Percentiles rank a stretch among this genome's conserved stretches.
Conservation (phyloP, 768 basidiomycete species). For the Termitomyces sp. region DNA sequence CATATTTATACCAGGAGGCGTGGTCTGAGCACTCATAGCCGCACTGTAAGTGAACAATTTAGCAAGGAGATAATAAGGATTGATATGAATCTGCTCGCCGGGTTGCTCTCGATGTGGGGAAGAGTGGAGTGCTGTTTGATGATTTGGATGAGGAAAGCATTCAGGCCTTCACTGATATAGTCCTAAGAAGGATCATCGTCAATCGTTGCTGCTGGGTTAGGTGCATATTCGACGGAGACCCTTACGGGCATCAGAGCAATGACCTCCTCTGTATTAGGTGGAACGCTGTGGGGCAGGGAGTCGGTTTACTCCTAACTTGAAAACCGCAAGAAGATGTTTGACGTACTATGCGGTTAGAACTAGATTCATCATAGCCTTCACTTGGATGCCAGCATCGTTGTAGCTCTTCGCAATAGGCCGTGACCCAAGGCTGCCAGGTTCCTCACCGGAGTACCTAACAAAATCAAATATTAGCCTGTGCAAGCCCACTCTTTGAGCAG, state of each 20-base stretch:
- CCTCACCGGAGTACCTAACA: conserved; percentile 32
- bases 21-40: conserved; percentile 73
- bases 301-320: background rate
- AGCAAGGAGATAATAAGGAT: conserved; percentile 8
- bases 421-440: conserved; percentile 46
- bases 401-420: conserved; percentile 44
- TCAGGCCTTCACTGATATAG: conserved; percentile 29
- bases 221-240: background rate
- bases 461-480: background rate
- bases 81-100: conserved; percentile 18
- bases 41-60: conserved; percentile 4
- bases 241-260: conserved; percentile 31
- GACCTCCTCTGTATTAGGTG: conserved; percentile 34
- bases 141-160: conserved; percentile 36
- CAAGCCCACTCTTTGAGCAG: background rate
- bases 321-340: background rate
- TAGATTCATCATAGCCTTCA: conserved; percentile 43
- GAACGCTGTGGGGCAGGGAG: conserved; percentile 32
- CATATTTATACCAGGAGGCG: conserved; percentile 58
- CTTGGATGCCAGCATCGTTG: conserved; percentile 33
- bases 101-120: conserved; percentile 36
- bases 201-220: too few relatives aligned
- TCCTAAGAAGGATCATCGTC: conserved; percentile 18
- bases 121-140: conserved; percentile 40
- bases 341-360: conserved; percentile 37